Conservation (phyloP, 2,329 filamentous ascomycete genomes). For the Botrytis elliptica region DNA sequence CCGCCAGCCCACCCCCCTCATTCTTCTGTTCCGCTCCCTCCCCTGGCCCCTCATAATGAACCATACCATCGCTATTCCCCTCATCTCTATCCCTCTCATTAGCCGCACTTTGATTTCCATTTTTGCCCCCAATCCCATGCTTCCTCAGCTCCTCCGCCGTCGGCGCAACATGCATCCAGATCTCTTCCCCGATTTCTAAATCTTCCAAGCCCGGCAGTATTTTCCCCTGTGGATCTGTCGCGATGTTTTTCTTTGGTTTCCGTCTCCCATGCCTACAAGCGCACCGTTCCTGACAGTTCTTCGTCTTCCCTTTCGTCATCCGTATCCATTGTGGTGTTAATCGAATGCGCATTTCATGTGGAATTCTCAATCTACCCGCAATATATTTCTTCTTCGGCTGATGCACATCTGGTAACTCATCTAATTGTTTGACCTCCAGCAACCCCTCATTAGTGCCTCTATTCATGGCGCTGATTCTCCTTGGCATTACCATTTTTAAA, state of each 20-base stretch:
- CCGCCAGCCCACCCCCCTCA: background rate
- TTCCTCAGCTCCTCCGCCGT: slow-evolving; percentile 37
- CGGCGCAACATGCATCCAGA: slow-evolving; percentile 54
- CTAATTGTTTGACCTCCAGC: slow-evolving; percentile 43
- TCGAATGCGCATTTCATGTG: slow-evolving; percentile 41
- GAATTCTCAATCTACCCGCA: slow-evolving; percentile 55
- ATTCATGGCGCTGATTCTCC: slow-evolving; percentile 48
- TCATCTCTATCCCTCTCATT: slow-evolving; percentile 7
- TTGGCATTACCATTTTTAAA: slow-evolving; percentile 52
- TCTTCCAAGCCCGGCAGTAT: slow-evolving; percentile 40
- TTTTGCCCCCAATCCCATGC: slow-evolving; percentile 25
- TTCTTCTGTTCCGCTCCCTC: background rate
- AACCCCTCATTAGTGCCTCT: slow-evolving; percentile 55
- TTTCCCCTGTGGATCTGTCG: slow-evolving; percentile 43
- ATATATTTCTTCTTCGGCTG: slow-evolving; percentile 58
- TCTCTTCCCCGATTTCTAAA: slow-evolving; percentile 43
- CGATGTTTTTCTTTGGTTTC: slow-evolving; percentile 38
- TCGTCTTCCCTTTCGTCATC: slow-evolving; percentile 33
- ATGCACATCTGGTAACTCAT: slow-evolving; percentile 51
- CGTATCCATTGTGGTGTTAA: slow-evolving; percentile 23
- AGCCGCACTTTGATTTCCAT: slow-evolving; percentile 2
- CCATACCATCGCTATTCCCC: slow-evolving; percentile 3
- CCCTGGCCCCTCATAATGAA: background rate
- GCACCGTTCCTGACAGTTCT: background rate
- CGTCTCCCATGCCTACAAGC: background rate